Evolutionary conservation across 805 yeast species (phyloP), one percentile per base, ranked within the genome.

Genomic region (Candida sanyiensis): DNA sequence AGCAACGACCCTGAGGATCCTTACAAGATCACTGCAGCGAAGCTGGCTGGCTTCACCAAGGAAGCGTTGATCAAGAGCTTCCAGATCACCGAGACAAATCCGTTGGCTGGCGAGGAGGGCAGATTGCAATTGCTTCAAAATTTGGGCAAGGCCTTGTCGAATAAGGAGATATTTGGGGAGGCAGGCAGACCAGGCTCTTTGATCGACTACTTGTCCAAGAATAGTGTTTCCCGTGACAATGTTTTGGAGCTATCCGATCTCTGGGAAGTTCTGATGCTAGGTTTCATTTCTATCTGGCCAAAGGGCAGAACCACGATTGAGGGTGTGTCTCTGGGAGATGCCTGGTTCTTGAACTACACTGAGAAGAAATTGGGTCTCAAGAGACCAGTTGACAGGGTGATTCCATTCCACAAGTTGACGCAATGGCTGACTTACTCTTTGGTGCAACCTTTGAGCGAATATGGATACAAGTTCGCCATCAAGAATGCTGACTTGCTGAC

Each of bases 401-500:
- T 75, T 13, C 77, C 83, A 3, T 78, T 78, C 57, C 84, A 78
- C 49, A 78, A 79, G 43, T 62, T 79, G 27, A 75, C 82, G 0
- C 85, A 78, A 55, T 78, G 84, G 84, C 60, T 78, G 8, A 71
- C 81, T 16, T 78, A 78, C 51, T 78, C 84, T 2, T 54, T 78
- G 36, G 52, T 78, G 15, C 66, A 69, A 11, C 83, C 83, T 6
- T 58, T 79, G 33, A 63, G 61, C 36, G 56, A 61, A 13, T 69
- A 57, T 42, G 79, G 77, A 4, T 57, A 66, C 38, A 66, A 70
- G 35, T 64, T 88, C 53, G 83, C 84, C 50, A 65, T 58, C 3
- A 58, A 77, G 13, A 71, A 75, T 12, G 89, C 89, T 57, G 90
- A 95, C 0, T 69, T 90, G 33, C 86, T 88, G 53, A 94, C 90